A percentile compares a stretch with the other conserved stretches of the same genome.
Conservation (phyloP, 352 stramenopile genomes). For the Pythium aquatile region DNA sequence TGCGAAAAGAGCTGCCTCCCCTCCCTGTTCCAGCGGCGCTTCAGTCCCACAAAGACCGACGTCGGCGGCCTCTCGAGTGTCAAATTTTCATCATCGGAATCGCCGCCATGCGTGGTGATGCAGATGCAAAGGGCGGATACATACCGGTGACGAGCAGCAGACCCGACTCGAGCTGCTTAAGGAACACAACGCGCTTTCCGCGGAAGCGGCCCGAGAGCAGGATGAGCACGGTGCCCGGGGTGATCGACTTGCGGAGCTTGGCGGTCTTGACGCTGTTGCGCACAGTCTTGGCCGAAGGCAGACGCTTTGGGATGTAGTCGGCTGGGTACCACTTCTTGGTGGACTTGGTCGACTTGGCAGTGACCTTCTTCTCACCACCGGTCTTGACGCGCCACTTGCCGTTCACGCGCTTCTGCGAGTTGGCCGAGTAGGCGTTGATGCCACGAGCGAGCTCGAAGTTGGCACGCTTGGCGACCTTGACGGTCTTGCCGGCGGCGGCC, state of each 20-base stretch:
- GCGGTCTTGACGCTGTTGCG: constrained; percentile 87
- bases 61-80: constrained; percentile 31
- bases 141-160: constrained; percentile 92
- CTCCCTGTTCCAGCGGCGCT: constrained; percentile 4
- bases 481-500: constrained; percentile 17
- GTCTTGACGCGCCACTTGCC: constrained; percentile 38
- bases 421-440: constrained; percentile 78
- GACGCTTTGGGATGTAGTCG: constrained; percentile 73
- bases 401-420: constrained; percentile 62
- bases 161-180: constrained; percentile 96
- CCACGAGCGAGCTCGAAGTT: constrained; percentile 68
- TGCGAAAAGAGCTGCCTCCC: constrained; percentile 2
- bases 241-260: constrained; percentile 96
- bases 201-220: constrained; percentile 97
- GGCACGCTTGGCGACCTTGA: constrained; percentile 41
- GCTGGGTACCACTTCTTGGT: constrained; percentile 64
- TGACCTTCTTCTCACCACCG: constrained; percentile 31
- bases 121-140: background rate
- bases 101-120: background rate
- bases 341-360: constrained; percentile 33
- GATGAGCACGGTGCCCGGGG: constrained; percentile 97
- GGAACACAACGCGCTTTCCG: constrained; percentile 98
- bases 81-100: constrained; percentile 36
- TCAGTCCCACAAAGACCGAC: constrained; percentile 11
- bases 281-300: constrained; percentile 72